Percentiles rank a stretch among this genome's conserved stretches.
phyloP scores from a whole-genome alignment of 208 protist species.

The Phytomonas serpens region DNA sequence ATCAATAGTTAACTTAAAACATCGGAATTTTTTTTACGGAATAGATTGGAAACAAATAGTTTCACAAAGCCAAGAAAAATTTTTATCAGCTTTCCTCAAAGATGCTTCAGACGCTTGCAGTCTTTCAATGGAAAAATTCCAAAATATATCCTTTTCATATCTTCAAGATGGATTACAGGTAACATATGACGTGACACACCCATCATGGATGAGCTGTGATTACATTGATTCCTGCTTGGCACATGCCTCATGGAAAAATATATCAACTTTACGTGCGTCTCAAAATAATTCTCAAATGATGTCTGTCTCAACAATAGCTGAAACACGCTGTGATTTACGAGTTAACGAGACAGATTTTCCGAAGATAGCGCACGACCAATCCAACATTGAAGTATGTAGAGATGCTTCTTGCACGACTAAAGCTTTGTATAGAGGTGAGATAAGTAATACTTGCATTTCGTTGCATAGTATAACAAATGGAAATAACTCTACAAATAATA shows the following conservation, averaged over 20 bases:
- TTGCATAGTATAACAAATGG: neutral
- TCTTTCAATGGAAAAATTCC: constrained; percentile 23
- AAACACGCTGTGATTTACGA: neutral
- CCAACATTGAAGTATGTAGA: neutral
- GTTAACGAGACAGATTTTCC: neutral
- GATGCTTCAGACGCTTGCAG: constrained; percentile 32
- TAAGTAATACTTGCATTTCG: neutral
- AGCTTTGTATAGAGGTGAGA: neutral
- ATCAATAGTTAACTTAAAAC: constrained; percentile 22
- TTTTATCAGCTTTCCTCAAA: constrained; percentile 22
- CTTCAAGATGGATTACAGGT: constrained; percentile 13
- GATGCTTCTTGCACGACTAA: neutral
- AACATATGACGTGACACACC: constrained; percentile 32
- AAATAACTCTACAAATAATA: neutral
- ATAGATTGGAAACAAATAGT: constrained; percentile 25
- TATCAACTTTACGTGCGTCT: neutral
- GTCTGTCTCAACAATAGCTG: neutral
- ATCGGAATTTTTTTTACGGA: constrained; percentile 22
- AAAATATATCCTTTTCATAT: constrained; percentile 20
- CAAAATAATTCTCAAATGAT: neutral
- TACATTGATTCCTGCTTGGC: neutral
- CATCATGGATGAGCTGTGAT: constrained; percentile 14
- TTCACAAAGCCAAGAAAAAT: constrained; percentile 27
- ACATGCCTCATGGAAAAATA: neutral
- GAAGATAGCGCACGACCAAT: neutral